These are phyloP conservation scores for Polygonum maritimum DNA, from an alignment of 148 eudicot species.

Conservation along the genomic window DNA sequence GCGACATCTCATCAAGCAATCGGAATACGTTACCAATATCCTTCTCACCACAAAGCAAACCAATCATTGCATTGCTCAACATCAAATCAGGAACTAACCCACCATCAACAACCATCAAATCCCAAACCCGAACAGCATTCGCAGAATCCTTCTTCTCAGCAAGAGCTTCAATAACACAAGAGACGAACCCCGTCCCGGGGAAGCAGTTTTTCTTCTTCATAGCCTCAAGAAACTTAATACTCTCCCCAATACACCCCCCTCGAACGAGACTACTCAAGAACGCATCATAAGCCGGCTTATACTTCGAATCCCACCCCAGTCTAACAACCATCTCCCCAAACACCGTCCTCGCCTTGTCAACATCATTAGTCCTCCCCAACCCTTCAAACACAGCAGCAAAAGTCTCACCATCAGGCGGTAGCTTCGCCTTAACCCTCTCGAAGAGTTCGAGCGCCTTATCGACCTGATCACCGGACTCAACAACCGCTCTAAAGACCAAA, in stretches of 20 bases:
- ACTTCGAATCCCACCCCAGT: constrained; percentile 61
- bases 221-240: constrained; percentile 62
- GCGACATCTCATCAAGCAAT: constrained; percentile 69
- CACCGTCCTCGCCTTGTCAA: constrained; percentile 50
- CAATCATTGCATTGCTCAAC: constrained; percentile 65
- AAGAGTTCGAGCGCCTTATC: constrained; percentile 47
- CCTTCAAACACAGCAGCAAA: constrained; percentile 76
- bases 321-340: constrained; percentile 90
- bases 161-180: constrained; percentile 64
- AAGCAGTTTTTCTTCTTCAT: constrained; percentile 75
- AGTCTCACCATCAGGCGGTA: constrained; percentile 55
- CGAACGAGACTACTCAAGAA: constrained; percentile 60
- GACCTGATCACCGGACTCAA: constrained; percentile 40
- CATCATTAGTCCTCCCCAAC: constrained; percentile 70
- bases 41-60: constrained; percentile 56
- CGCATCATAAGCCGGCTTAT: constrained; percentile 58
- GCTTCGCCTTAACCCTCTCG: constrained; percentile 50
- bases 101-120: constrained; percentile 52
- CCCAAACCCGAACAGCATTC: constrained; percentile 65
- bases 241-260: constrained; percentile 49
- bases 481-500: constrained; percentile 62
- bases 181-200: constrained; percentile 74
- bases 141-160: constrained; percentile 50
- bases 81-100: constrained; percentile 54
- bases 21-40: constrained; percentile 52